Evolutionary conservation across 495 filamentous ascomycete species (phyloP), one percentile per base, ranked within the genome.

Genomic region (Penicillium lagena): DNA sequence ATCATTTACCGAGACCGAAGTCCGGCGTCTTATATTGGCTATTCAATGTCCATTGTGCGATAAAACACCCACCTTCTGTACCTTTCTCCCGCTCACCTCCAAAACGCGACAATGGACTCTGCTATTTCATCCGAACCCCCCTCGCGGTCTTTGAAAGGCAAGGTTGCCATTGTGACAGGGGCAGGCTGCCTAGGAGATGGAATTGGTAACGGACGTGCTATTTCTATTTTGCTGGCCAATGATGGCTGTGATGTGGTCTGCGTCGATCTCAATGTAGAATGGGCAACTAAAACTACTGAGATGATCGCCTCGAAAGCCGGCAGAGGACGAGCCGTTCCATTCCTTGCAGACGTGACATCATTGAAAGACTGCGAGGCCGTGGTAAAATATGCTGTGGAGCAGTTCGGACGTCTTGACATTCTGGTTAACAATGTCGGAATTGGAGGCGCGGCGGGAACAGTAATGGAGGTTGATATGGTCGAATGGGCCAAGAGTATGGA

Each of bases 121-220:
- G 46, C 29, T n/a, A 48, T 50, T 30, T 22, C 50, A 7, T 43
- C 52, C 12, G 46, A 59, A 7, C 56, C 56, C n/a, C 60, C 58
- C 8, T 57, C 51, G 4, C 57, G 63, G 14, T 57, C 56, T 9
- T 47, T 68, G 9, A 44, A 40, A 12, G 76, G 73, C 27, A 70
- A 73, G 38, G 72, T 75, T 29, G 79, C 78, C 46, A 75, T 83
- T 49, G 74, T 83, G 28, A 78, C 78, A 4, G 78, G 78, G 35
- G 79, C 78, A 35, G 79, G 80, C 27, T 68, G 66, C 37, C 60
- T 60, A 10, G 72, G 66, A 4, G 68, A 71, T 30, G 76, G 71
- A 12, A 73, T 82, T 40, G 80, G 79, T 9, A 82, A 82, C 48
- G 79, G 77, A 10, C 68, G 77, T 2, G 79, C 79, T 4, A 76